Evolutionary conservation across 192 early-diverging fungal species (phyloP), one percentile per base, ranked within the genome.

Genomic region (Backusella westeae): DNA sequence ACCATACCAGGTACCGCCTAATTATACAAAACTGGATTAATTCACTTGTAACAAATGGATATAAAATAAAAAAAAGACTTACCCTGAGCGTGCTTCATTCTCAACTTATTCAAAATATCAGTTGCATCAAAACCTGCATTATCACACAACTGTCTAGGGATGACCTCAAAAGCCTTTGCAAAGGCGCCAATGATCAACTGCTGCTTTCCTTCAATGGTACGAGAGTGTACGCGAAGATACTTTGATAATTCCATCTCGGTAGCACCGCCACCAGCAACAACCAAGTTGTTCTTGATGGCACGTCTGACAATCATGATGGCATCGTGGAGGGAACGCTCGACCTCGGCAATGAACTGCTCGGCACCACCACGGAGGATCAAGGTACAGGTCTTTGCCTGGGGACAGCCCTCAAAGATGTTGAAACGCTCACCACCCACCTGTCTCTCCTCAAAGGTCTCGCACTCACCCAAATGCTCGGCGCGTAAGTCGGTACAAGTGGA

Each of bases 251-350:
- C 97, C 97, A 99, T 99, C 89, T 99, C 98, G 35, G 93, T 94
- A 9, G 98, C 95, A 81, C 98, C 98, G 71, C 98, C 98, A 79
- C 98, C 98, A 78, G 97, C 97, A 84, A 99, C 98, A 8, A 98
- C 91, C 29, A 91, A 79, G 84, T 96, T 96, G 92, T 94, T 97
- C 86, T 97, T 98, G 87, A 99, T 95, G 19, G 96, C 94, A 72
- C 98, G 89, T 71, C 96, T 91, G 67, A 99, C 98, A 89, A 99
- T 96, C 98, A 99, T 99, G 80, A 99, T 99, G 38, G 98, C 96
- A 85, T 99, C 98, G 85, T 99, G 98, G 84, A 99, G 86, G 79
- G 91, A 93, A 75, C 98, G 88, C 87, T 98, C 97, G 9, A 99
- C 96, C 82, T 99, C 98, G 78, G 96, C 97, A 84, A 99, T 99